phyloP scores from a whole-genome alignment of 2,329 filamentous ascomycete genomes.

The Colletotrichum higginsianum region DNA sequence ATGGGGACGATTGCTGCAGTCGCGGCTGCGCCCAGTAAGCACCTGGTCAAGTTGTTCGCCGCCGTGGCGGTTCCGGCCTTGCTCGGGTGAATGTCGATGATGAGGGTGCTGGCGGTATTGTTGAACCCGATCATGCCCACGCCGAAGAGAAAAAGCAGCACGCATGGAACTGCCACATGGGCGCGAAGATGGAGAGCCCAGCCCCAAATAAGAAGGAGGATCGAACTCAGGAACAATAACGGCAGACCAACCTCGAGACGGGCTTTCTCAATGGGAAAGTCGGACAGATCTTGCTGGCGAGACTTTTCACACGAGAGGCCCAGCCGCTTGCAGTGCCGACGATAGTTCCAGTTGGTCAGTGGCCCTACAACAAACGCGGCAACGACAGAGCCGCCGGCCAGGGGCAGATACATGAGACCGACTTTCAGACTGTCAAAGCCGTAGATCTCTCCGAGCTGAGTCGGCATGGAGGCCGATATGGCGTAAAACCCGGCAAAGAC shows the following conservation, averaged over 20 bases:
- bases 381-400: constrained; percentile 64
- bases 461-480: constrained; percentile 61
- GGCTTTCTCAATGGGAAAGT: constrained; percentile 67
- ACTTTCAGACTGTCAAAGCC: constrained; percentile 69
- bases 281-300: constrained; percentile 63
- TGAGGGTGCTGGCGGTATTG: constrained; percentile 66
- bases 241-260: constrained; percentile 66
- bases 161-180: constrained; percentile 61
- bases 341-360: constrained; percentile 78
- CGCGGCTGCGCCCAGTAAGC: constrained; percentile 67
- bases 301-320: constrained; percentile 68
- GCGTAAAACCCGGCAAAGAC: constrained; percentile 67
- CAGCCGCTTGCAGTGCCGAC: constrained; percentile 68
- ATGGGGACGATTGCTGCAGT: constrained; percentile 68
- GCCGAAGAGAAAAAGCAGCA: constrained; percentile 63
- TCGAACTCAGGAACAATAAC: constrained; percentile 64
- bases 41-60: constrained; percentile 70
- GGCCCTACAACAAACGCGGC: constrained; percentile 65
- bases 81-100: constrained; percentile 70
- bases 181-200: constrained; percentile 63
- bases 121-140: constrained; percentile 68
- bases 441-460: constrained; percentile 66
- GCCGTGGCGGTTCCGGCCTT: constrained; percentile 69
- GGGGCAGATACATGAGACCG: constrained; percentile 68
- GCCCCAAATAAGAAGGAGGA: constrained; percentile 65